Percentiles rank a stretch among this genome's conserved stretches.
phyloP scores from a whole-genome alignment of 768 basidiomycete genomes.

The Suillus occidentalis region DNA sequence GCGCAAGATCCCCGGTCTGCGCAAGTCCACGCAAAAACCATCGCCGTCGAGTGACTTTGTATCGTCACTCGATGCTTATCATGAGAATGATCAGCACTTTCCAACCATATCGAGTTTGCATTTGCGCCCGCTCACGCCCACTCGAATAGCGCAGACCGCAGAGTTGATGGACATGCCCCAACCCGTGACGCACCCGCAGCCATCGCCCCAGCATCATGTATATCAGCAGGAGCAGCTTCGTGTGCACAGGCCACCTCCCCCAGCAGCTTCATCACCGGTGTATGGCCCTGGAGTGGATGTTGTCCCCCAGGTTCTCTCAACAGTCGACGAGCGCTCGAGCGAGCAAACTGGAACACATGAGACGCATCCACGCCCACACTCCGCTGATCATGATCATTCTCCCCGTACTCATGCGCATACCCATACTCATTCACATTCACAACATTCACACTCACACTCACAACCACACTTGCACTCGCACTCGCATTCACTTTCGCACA shows the following conservation, averaged over 20 bases:
- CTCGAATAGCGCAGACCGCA: slow-evolving; percentile 4
- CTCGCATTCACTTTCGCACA: background rate
- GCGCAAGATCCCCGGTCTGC: slow-evolving; percentile 26
- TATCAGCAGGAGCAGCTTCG: no score
- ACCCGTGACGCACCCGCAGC: background rate
- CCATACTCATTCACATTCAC: background rate
- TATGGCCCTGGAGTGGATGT: background rate
- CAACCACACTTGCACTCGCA: background rate
- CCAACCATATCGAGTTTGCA: slow-evolving; percentile 6
- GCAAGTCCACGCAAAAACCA: background rate
- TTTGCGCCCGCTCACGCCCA: slow-evolving; percentile 8
- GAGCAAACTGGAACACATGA: slow-evolving; percentile 3
- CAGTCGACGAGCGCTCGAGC: slow-evolving; percentile 2
- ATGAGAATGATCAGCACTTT: background rate
- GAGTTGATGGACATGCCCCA: slow-evolving; percentile 7
- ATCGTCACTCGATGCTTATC: background rate
- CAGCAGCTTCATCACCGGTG: background rate
- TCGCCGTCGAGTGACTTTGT: background rate
- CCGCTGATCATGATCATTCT: background rate
- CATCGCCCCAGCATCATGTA: background rate
- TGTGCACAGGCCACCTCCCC: background rate
- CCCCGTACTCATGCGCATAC: background rate
- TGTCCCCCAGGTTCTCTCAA: slow-evolving; percentile 4
- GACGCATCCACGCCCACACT: background rate
- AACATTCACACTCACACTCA: background rate